Evolutionary conservation across 139 green algal genomes (phyloP).

Genomic region (Chlorella sp.): DNA sequence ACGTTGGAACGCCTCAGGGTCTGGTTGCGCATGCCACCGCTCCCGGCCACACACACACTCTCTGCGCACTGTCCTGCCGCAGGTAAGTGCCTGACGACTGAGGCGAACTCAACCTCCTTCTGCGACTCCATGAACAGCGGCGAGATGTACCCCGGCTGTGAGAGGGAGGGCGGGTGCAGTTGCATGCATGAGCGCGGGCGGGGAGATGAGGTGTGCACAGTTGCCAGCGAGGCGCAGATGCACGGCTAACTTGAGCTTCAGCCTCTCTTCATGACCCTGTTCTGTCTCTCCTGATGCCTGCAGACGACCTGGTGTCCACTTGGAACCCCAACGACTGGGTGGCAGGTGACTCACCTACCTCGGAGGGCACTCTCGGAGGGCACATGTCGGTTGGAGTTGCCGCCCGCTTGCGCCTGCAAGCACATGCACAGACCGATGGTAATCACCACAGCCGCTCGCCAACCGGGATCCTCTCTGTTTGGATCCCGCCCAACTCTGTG

Average conservation of each 20-base stretch:
- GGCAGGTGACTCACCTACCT: not conserved
- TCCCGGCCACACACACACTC: too few relatives aligned
- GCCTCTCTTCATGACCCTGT: too few relatives aligned
- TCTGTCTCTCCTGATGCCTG: not conserved
- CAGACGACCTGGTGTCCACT: not conserved
- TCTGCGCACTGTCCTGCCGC: too few relatives aligned
- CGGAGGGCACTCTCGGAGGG: too few relatives aligned
- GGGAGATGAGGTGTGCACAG: too few relatives aligned
- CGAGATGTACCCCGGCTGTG: not conserved
- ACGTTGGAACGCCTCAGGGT: too few relatives aligned
- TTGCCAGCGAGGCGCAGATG: not conserved
- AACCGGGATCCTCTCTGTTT: not conserved
- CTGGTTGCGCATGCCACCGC: too few relatives aligned
- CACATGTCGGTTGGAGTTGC: too few relatives aligned
- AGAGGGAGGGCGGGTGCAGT: not conserved
- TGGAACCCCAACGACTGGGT: not conserved
- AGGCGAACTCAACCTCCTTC: not conserved
- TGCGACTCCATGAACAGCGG: conserved; percentile 1
- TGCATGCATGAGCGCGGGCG: too few relatives aligned
- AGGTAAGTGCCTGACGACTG: not conserved
- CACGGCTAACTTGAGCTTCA: not conserved
- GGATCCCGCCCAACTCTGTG: not conserved
- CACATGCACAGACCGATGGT: too few relatives aligned
- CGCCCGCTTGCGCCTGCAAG: too few relatives aligned
- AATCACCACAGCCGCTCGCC: too few relatives aligned